Conservation (phyloP, 441 rosid species). For the Bocquillonia castaneifolia region DNA sequence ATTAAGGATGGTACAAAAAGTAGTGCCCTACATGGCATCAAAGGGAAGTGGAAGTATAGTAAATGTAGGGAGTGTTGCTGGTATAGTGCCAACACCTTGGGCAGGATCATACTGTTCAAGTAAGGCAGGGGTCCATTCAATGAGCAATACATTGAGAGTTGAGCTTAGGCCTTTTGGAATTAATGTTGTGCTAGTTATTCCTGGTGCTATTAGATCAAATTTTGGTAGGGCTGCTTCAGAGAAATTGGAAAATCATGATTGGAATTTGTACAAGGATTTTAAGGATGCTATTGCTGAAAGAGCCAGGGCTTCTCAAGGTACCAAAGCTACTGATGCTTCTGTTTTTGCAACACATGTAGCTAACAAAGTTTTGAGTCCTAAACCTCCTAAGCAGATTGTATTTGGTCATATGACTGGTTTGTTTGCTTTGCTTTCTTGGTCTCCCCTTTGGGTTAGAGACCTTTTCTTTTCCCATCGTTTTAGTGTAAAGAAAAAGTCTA, state of each 20-base stretch:
- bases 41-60: conserved; percentile 42
- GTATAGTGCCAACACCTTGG: conserved; percentile 54
- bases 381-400: conserved; percentile 48
- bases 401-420: conserved; percentile 55
- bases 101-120: conserved; percentile 59
- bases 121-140: conserved; percentile 57
- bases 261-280: conserved; percentile 50
- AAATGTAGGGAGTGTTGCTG: conserved; percentile 53
- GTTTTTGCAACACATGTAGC: conserved; percentile 54
- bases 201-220: conserved; percentile 51
- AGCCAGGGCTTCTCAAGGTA: conserved; percentile 47
- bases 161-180: conserved; percentile 56
- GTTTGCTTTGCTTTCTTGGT: conserved; percentile 47
- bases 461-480: conserved; percentile 42
- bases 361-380: conserved; percentile 40
- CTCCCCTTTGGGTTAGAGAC: conserved; percentile 56
- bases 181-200: conserved; percentile 42
- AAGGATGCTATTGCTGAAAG: conserved; percentile 48
- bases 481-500: conserved; percentile 27
- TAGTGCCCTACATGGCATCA: conserved; percentile 56
- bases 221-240: conserved; percentile 37
- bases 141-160: conserved; percentile 40
- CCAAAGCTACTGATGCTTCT: conserved; percentile 36
- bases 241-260: conserved; percentile 32
- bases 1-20: conserved; percentile 53